phyloP scores from a whole-genome alignment of 2,329 filamentous ascomycete genomes.

The Ceratocystis colombiana region DNA sequence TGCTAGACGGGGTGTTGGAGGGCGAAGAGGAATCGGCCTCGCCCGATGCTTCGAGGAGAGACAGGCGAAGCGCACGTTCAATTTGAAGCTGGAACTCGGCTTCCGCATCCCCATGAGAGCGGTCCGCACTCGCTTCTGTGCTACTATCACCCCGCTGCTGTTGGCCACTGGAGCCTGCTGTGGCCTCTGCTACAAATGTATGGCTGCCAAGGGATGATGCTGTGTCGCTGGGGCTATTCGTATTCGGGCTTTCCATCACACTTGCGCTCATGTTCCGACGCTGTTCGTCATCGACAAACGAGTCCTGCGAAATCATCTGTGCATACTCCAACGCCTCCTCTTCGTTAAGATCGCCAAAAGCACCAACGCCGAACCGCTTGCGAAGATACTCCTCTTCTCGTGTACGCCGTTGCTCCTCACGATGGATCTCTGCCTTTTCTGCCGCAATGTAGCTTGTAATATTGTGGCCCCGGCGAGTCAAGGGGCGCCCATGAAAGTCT shows the following conservation, averaged over 20 bases:
- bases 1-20: constrained; percentile 25
- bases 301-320: constrained; percentile 55
- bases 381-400: constrained; percentile 62
- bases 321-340: constrained; percentile 56
- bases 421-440: constrained; percentile 71
- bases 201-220: constrained; percentile 40
- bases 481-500: constrained; percentile 45
- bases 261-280: constrained; percentile 33
- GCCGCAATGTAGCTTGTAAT: constrained; percentile 74
- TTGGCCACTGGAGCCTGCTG: background rate
- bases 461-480: constrained; percentile 46
- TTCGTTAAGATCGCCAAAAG: constrained; percentile 53
- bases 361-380: constrained; percentile 72
- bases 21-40: background rate
- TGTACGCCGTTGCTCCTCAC: constrained; percentile 55
- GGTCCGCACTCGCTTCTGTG: background rate
- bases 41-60: constrained; percentile 42
- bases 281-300: constrained; percentile 47
- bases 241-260: background rate
- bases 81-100: constrained; percentile 52
- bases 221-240: constrained; percentile 40
- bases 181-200: constrained; percentile 33
- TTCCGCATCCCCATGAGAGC: constrained; percentile 30
- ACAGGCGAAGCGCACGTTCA: constrained; percentile 53
- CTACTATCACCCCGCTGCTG: background rate